phyloP scores from a whole-genome alignment of 2,329 filamentous ascomycete species.

The Aspergillus texensis region DNA sequence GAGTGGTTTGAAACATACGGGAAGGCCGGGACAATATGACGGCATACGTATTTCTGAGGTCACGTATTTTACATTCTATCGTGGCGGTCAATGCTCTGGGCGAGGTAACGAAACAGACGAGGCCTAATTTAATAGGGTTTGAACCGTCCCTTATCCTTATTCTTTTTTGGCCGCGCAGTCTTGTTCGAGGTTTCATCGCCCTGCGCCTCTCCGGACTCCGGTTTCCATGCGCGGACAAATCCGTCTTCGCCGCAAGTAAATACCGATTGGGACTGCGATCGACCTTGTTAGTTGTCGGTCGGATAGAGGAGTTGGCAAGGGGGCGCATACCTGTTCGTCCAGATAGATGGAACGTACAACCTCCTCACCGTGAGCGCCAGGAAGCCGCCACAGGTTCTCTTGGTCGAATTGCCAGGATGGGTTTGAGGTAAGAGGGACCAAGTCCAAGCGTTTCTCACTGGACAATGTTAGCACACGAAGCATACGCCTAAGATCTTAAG shows the following conservation, averaged over 20 bases:
- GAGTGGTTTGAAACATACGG: background rate
- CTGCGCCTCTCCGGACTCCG: constrained; percentile 23
- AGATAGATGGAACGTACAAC: constrained; percentile 50
- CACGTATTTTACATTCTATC: constrained; percentile 1
- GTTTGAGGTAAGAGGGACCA: constrained; percentile 41
- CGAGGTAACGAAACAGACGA: background rate
- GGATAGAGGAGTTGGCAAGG: background rate
- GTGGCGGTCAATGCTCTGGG: background rate
- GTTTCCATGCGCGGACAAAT: constrained; percentile 43
- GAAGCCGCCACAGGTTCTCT: constrained; percentile 43
- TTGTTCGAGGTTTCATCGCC: constrained; percentile 23
- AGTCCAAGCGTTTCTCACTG: constrained; percentile 46
- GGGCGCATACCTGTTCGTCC: constrained; percentile 45
- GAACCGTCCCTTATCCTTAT: constrained; percentile 40
- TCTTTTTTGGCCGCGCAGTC: constrained; percentile 34
- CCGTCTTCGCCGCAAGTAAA: constrained; percentile 52
- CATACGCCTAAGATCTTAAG: background rate
- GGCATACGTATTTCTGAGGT: background rate
- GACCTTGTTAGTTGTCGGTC: background rate
- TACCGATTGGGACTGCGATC: constrained; percentile 39
- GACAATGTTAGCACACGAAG: background rate
- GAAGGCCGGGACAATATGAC: background rate
- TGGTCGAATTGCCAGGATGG: constrained; percentile 45
- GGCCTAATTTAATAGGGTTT: constrained; percentile 35
- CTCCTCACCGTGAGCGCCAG: constrained; percentile 53